Evolutionary conservation across 768 basidiomycete species (phyloP), one percentile per base, ranked within the genome.

Genomic region (Tulasnella sp.): DNA sequence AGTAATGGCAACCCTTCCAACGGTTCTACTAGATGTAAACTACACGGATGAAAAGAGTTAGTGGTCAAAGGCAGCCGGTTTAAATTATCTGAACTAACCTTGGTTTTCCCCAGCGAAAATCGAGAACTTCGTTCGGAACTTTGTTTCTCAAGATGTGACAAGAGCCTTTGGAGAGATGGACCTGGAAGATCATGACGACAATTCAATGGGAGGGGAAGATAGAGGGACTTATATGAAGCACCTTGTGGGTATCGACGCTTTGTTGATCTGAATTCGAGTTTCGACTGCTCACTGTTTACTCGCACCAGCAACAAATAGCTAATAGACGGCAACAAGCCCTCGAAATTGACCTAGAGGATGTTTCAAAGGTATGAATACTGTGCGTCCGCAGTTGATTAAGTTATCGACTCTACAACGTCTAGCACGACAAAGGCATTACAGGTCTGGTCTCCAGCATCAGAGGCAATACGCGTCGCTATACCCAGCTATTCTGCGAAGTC

Each of bases 291-390:
- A 34, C 47, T 12, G 26, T 36, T 73, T 70, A 80, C 42, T 62
- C 17, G 47, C 40, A 47, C 32, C 76, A 95, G 94, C 93, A 94
- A 95, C 83, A 84, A 59, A 87, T 99, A 73, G 93, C 96, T 66
- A 96, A 99, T 80, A 87, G 97, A 40, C 92, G 97, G 74, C 90
- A 94, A 79, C 88, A 94, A 76, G 91, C 91, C 86, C 82, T 99
- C 11, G 83, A 89, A 44, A 87, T 99, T 74, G 94, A 96, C 76
- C 80, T 99, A 26, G 92, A 94, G 78, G 97, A 99, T 80, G 82
- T 98, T 44, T 84, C 84, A 74, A 84, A 88, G 75, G 95, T 90
- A 17, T 7, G 40, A 7, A 32, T 8, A 76, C 63, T 22, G n/a
- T n/a, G n/a, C n/a, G n/a, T n/a, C n/a, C n/a, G n/a, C n/a, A n/a